A percentile compares a stretch with the other conserved stretches of the same genome.
These are phyloP conservation scores for Neurospora sp. DNA, from an alignment of 495 filamentous ascomycete genomes.

Conservation along the genomic window DNA sequence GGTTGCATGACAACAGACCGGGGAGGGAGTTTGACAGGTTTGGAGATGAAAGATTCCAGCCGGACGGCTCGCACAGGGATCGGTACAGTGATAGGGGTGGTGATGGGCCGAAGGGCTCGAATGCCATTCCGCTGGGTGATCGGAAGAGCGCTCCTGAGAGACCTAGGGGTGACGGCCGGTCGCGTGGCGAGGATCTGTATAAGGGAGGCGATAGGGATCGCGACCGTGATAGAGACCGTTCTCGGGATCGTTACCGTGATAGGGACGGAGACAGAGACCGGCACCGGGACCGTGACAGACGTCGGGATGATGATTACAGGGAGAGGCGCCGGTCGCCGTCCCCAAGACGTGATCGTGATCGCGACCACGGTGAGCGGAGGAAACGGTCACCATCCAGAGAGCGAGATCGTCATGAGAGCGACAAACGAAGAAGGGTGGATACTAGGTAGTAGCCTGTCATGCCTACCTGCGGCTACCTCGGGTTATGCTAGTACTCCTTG, in stretches of 20 bases:
- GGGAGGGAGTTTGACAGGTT: slow-evolving; percentile 34
- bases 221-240: slow-evolving; percentile 15
- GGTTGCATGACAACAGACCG: slow-evolving; percentile 43
- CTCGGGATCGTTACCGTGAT: slow-evolving; percentile 17
- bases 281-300: slow-evolving; percentile 23
- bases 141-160: slow-evolving; percentile 36
- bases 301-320: slow-evolving; percentile 17
- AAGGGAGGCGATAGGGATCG: slow-evolving; percentile 11
- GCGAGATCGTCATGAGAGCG: slow-evolving; percentile 44
- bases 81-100: slow-evolving; percentile 23
- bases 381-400: slow-evolving; percentile 59
- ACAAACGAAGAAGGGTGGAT: slow-evolving; percentile 59
- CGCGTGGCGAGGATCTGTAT: slow-evolving; percentile 7
- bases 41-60: slow-evolving; percentile 61
- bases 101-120: slow-evolving; percentile 43
- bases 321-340: slow-evolving; percentile 19
- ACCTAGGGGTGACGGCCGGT: slow-evolving; percentile 18
- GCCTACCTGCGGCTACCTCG: background rate
- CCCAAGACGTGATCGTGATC: slow-evolving; percentile 6
- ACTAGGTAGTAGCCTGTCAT: slow-evolving; percentile 12
- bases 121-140: slow-evolving; percentile 50
- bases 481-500: background rate
- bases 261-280: slow-evolving; percentile 22
- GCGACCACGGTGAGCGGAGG: slow-evolving; percentile 37
- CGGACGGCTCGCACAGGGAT: slow-evolving; percentile 39